Base-by-base conservation (phyloP, 805 yeast species). In the Ogataea pignaliae region DNA sequence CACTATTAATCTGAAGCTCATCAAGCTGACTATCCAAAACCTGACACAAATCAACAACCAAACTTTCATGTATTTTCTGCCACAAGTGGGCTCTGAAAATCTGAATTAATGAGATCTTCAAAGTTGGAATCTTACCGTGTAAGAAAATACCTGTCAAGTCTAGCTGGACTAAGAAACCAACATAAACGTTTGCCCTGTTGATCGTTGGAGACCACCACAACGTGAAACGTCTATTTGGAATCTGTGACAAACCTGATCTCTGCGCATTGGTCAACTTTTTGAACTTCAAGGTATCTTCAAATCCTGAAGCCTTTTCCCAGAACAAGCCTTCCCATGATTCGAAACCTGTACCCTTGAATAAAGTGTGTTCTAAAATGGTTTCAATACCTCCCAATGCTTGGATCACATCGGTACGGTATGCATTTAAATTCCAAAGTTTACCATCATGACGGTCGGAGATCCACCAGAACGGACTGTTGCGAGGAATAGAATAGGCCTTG, bases 181-280 rank as follows among this genome's bases (percentile, higher is more conserved):
- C 97, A 60, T 93, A 93, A 21, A 93, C 98, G 59, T 93, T 93
- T 6, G 99, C 99, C 51, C 99, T 78, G 59, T 93, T 93, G 56
- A 93, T 93, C 0, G 99, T 93, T 6, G 99, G 99, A 0, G 97
- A 89, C 99, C 99, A 93, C 99, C 99, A 93, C 29, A 93, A 69
- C 0, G 99, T 93, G 61, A 93, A 93, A 37, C 99, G 77, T 62
- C 99, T 83, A 61, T 93, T 93, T 3, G 99, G 99, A 57, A 93
- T 91, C 68, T 93, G 99, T 59, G 95, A 87, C 52, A 93, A 75
- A 61, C 99, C 99, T 4, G 97, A 84, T 57, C 99, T 74, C 70
- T 93, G 99, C 1, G 99, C 99, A 65, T 91, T 91, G 1, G 99
- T 93, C 54, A 93, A 75, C 61, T 91, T 93, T 64, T 90, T 89